phyloP scores from a whole-genome alignment of 129 eudicot genomes.

The Sambucus nigra region DNA sequence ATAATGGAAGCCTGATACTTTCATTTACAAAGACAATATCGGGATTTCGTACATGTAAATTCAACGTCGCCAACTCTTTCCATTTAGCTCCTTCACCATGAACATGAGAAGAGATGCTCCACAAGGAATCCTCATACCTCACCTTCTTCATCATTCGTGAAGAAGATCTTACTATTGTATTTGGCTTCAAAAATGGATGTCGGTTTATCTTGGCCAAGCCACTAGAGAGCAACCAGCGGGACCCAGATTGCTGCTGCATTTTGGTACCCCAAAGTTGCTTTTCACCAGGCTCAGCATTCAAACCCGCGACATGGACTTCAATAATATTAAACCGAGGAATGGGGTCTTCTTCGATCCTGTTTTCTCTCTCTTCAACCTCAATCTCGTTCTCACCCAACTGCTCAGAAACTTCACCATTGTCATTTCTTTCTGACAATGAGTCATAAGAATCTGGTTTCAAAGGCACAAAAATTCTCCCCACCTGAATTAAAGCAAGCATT shows the following conservation, averaged over 20 bases:
- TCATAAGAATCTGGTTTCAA: background rate
- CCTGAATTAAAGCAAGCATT: constrained; percentile 33
- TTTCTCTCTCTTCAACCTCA: background rate
- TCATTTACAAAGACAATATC: constrained; percentile 33
- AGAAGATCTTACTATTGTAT: constrained; percentile 26
- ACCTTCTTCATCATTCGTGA: constrained; percentile 15
- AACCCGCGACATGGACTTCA: constrained; percentile 41
- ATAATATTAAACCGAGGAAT: constrained; percentile 35
- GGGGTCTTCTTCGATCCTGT: background rate
- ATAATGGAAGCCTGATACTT: background rate
- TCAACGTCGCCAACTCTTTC: constrained; percentile 25
- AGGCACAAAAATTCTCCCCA: constrained; percentile 16
- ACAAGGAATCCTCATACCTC: constrained; percentile 28
- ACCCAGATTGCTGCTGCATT: constrained; percentile 40
- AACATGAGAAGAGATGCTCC: constrained; percentile 52
- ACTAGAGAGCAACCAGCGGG: constrained; percentile 62
- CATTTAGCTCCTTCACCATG: constrained; percentile 29
- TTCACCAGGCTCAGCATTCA: constrained; percentile 23
- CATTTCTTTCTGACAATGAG: constrained; percentile 4
- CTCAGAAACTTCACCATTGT: background rate
- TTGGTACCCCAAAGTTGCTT: constrained; percentile 18
- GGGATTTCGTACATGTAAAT: constrained; percentile 40
- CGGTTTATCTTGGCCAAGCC: constrained; percentile 37
- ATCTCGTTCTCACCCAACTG: constrained; percentile 1
- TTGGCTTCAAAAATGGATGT: constrained; percentile 22